Base-by-base conservation (phyloP, 768 basidiomycete genomes). In the Mycena capillaripes region DNA sequence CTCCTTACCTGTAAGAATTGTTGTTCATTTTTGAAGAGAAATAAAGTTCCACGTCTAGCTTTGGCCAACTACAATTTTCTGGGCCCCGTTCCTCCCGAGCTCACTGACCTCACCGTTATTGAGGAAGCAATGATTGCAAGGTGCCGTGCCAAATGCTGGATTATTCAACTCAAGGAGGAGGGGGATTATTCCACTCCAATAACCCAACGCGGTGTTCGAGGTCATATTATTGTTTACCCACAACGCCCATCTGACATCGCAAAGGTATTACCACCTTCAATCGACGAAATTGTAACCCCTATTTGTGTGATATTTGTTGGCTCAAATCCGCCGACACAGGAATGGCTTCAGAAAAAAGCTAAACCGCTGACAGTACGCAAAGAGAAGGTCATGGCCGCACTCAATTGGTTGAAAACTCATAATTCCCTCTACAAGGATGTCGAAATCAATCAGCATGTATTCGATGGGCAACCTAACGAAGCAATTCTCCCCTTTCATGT, bases 81-180 rank as follows among this genome's bases (percentile, higher is more conserved):
- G 12, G 73, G 69, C 7, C 34, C 56, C 2, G 52, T 74, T 14
- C 73, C 69, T 3, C 27, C 19, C 19, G 73, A 66, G 40, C 59
- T 74, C 7, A 7, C 32, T 36, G 46, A 66, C 25, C 53, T 74
- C 14, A 71, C 64, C 19, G 42, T 71, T 8, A 42, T 74, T 7
- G 73, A 74, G 23, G 73, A 74, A 30, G 29, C 63, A 0, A 66
- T 74, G 69, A 71, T 74, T 36, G 73, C 73, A 2, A 48, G 29
- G 5, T 74, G 73, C 34, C 62, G 73, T 8, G 69, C 73, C 2
- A 74, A 73, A 52, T 34, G 53, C 21, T 72, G 63, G 53, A 60
- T 72, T 19, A 23, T 62, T 21, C 34, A 66, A 23, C 17, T 57
- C 23, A 25, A 46, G 23, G 63, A 65, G 30, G 40, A 65, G 23